Conservation (phyloP, 2,329 filamentous ascomycete species). For the Ophiostoma pallidulum region DNA sequence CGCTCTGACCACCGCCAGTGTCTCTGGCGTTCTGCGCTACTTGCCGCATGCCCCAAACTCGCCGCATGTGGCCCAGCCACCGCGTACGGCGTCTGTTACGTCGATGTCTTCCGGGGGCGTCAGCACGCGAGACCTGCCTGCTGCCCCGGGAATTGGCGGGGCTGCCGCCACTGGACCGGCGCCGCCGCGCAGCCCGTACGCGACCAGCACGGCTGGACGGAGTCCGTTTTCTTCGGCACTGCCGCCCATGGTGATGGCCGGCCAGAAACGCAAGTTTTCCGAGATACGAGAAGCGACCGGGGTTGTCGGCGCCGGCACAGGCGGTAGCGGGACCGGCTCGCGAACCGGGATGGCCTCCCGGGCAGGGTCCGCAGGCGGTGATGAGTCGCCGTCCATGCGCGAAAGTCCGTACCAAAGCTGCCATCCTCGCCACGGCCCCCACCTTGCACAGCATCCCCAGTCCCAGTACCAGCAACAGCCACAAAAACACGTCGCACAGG, state of each 20-base stretch:
- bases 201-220: constrained; percentile 3
- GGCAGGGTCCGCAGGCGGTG: constrained; percentile 3
- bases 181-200: constrained; percentile 6
- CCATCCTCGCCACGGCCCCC: not conserved
- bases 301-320: constrained; percentile 1
- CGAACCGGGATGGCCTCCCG: not conserved
- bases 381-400: constrained; percentile 10
- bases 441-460: constrained; percentile 5
- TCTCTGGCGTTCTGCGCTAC: constrained; percentile 1
- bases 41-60: not conserved
- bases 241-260: constrained; percentile 23
- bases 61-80: not conserved
- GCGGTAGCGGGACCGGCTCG: not conserved
- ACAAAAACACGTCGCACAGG: not conserved
- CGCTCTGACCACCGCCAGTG: not conserved
- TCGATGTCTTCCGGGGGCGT: not conserved
- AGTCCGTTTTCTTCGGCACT: constrained; percentile 11
- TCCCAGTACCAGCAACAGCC: not conserved
- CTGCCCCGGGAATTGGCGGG: not conserved
- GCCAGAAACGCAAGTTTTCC: constrained; percentile 32
- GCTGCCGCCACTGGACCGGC: not conserved
- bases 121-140: not conserved
- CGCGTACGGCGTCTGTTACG: not conserved
- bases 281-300: constrained; percentile 20
- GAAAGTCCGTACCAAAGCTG: constrained; percentile 10